Evolutionary conservation across 768 basidiomycete genomes (phyloP).

Genomic region (Suillus sp.): DNA sequence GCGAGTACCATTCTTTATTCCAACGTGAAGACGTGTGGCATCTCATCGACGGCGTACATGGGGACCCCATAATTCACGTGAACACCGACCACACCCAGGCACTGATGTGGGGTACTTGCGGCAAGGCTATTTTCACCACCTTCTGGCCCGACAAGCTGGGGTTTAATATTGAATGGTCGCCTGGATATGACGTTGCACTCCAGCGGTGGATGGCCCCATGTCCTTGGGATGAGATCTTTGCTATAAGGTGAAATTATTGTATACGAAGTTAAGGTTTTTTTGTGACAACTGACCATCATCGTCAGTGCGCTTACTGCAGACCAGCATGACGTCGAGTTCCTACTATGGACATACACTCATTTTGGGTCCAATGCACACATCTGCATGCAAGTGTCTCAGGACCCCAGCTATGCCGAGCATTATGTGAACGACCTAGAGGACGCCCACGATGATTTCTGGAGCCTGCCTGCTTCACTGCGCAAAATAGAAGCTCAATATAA

Average conservation of each 20-base stretch:
- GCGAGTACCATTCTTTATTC: background rate
- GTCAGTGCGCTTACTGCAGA: background rate
- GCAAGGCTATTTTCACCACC: constrained; percentile 1
- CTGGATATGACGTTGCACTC: background rate
- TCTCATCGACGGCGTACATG: background rate
- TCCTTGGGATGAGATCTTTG: background rate
- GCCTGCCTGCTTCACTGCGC: background rate
- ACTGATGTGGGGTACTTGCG: background rate
- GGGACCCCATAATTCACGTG: background rate
- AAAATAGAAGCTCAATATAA: background rate
- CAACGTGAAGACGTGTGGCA: background rate
- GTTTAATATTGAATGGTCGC: background rate
- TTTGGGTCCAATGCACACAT: background rate
- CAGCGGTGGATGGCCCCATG: background rate
- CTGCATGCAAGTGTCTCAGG: background rate
- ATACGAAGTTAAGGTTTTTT: background rate
- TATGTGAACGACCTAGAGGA: background rate
- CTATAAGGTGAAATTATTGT: background rate
- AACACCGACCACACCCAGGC: background rate
- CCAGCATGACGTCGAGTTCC: background rate
- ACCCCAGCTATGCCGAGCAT: background rate
- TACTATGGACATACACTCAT: background rate
- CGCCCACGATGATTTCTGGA: background rate
- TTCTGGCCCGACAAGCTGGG: background rate
- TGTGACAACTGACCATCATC: background rate